Evolutionary conservation across 2,329 filamentous ascomycete genomes (phyloP).

Genomic region (Aspergillus niger): DNA sequence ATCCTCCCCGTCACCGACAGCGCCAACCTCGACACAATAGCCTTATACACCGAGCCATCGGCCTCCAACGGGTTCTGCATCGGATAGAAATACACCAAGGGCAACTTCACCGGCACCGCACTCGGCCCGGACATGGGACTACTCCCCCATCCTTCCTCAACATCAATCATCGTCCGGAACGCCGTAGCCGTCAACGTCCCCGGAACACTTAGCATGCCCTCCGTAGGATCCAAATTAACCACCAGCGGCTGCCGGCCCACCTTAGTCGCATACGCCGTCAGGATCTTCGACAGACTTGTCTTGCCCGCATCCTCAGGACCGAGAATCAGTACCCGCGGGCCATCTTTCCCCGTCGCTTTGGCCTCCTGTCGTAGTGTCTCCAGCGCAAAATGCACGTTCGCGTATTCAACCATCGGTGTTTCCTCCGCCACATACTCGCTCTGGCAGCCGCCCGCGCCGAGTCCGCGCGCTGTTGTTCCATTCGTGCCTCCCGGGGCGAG

Average conservation of each 20-base stretch:
- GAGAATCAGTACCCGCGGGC: slow-evolving; percentile 81
- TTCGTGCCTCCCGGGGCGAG: slow-evolving; percentile 28
- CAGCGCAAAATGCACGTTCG: slow-evolving; percentile 87
- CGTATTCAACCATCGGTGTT: slow-evolving; percentile 75
- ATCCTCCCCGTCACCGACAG: slow-evolving; percentile 76
- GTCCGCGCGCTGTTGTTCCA: slow-evolving; percentile 27
- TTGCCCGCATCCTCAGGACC: slow-evolving; percentile 80
- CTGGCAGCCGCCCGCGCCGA: slow-evolving; percentile 62
- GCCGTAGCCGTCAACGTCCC: slow-evolving; percentile 85
- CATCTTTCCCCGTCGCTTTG: slow-evolving; percentile 53
- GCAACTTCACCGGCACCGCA: slow-evolving; percentile 84
- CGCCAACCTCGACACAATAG: slow-evolving; percentile 74
- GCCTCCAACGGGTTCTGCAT: slow-evolving; percentile 68
- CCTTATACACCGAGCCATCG: slow-evolving; percentile 70
- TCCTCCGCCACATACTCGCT: slow-evolving; percentile 73
- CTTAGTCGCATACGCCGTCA: slow-evolving; percentile 78
- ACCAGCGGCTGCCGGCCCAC: slow-evolving; percentile 74
- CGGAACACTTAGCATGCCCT: slow-evolving; percentile 75
- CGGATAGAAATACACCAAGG: slow-evolving; percentile 87
- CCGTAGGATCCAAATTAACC: slow-evolving; percentile 80
- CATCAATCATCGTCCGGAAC: slow-evolving; percentile 82
- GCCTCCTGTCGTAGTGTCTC: slow-evolving; percentile 69
- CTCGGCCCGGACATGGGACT: slow-evolving; percentile 90
- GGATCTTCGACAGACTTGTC: slow-evolving; percentile 73
- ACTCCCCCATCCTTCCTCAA: slow-evolving; percentile 85